Base-by-base conservation (phyloP, 495 filamentous ascomycete genomes). In the Neohortaea acidophila region DNA sequence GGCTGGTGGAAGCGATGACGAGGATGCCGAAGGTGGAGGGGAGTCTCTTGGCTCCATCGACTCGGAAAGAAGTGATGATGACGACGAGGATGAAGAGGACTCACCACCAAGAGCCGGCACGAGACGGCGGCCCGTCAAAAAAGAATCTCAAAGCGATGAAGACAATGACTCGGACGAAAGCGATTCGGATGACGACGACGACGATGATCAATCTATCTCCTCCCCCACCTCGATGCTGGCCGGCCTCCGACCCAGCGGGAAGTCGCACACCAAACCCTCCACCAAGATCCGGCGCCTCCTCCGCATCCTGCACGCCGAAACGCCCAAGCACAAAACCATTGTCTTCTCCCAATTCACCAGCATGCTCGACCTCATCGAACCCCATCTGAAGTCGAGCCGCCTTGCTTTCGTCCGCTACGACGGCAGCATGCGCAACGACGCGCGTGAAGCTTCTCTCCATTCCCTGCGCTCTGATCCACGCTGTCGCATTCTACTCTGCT, bases 291-390 rank as follows among this genome's bases (percentile, higher is more conserved):
- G 74, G 34, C 75, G 82, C 38, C 66, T 96, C 18, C 70, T 94
- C 57, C 60, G 67, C 45, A 77, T 96, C 46, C 77, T 97, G 13
- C 68, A 74, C 49, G 73, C 75, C 40, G 89, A 97, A 56, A 70
- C 76, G 0, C 56, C 68, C 0, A 58, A 69, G 23, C 77, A 92
- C 66, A 97, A 97, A 57, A 89, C 89, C 57, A 97, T 97, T 55
- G 84, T 97, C 44, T 97, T 97, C 60, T 92, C 84, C 2, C 81
- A 94, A 51, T 94, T 92, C 59, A 97, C 89, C 2, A 85, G 83
- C 4, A 94, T 97, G 89, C 73, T 97, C 33, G 82, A 97, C 63
- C 78, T 94, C 18, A 74, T 96, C 48, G 84, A 96, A 56, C 89
- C 89, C 12, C 94, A 94, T 64, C 63, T 97, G 20, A 64, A 69